phyloP scores from a whole-genome alignment of 345 rosid genomes.

The Gossypioides kirkii region DNA sequence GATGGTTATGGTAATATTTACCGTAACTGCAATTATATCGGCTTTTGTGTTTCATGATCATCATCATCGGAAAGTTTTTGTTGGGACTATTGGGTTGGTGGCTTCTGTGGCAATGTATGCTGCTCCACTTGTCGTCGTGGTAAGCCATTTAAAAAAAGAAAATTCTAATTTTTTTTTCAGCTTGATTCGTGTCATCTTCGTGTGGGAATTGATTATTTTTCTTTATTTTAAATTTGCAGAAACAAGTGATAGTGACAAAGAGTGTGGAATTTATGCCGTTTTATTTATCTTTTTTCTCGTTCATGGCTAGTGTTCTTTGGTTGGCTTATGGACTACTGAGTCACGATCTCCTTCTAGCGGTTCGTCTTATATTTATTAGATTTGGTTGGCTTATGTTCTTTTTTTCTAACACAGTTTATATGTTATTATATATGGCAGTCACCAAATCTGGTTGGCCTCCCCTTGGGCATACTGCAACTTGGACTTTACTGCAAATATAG shows the following conservation, averaged over 20 bases:
- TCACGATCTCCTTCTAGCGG: constrained; percentile 77
- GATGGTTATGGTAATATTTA: neutral
- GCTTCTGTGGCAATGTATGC: constrained; percentile 11
- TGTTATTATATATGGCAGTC: neutral
- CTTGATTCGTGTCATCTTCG: neutral
- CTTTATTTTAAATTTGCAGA: constrained; percentile 37
- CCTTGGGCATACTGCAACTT: neutral
- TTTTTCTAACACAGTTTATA: neutral
- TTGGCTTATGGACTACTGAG: constrained; percentile 67
- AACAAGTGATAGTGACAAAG: constrained; percentile 59
- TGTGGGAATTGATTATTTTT: neutral
- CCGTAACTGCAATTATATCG: constrained; percentile 34
- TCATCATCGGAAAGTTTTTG: constrained; percentile 54
- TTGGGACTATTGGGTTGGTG: constrained; percentile 53
- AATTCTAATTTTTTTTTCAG: no score
- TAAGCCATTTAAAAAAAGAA: neutral
- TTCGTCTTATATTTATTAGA: constrained; percentile 25
- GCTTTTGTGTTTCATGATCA: constrained; percentile 51
- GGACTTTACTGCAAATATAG: constrained; percentile 1
- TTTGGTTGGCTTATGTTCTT: no score
- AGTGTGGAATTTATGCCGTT: constrained; percentile 96
- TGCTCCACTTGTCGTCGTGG: constrained; percentile 3
- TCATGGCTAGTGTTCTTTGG: constrained; percentile 67
- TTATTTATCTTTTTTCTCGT: constrained; percentile 73
- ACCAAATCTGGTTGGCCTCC: constrained; percentile 3